Evolutionary conservation across 2,329 filamentous ascomycete species (phyloP), one percentile per base, ranked within the genome.

Genomic region (Allantophomopsis cytisporea): DNA sequence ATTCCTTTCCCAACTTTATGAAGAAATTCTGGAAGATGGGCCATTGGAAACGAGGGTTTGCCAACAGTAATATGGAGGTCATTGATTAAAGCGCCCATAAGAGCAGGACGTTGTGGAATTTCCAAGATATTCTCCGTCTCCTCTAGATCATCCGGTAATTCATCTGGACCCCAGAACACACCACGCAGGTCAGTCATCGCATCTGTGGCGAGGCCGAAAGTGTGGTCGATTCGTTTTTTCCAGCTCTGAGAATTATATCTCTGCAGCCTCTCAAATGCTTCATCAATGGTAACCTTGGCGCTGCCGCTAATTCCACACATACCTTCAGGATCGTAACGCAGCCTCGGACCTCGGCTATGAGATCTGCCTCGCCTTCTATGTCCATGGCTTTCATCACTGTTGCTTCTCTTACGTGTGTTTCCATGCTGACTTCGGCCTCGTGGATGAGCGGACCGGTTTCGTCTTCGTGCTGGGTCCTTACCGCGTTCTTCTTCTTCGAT

Each of bases 1-100:
- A 98, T 93, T 1, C 91, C 91, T 62, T 98, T 98, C n/a, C 91
- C 91, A 42, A 96, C 80, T 36, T 76, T 75, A 54, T 95, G 73
- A 18, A 98, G 65, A 55, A 94, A 98, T 13, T 82, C 73, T 0
- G 89, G 83, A 40, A 89, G 76, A 11, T 94, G 79, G 2, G 75
- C 68, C 43, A 94, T 65, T 0, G 87, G 81, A 55, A 98, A 98
- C 0, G 84, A 89, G 1, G 91, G 91, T 56, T 94, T 95, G 59
- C 96, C 91, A 43, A 98, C 69, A 23, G 77, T 67, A 40, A 98
- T 69, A 46, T 89, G 81, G 23, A 98, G 65, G 55, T 98, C 89
- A 43, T 79, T 86, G 48, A 96, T 77, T 34, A 85, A 63, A 5
- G 84, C 70, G 3, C 80, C 73, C 76, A 94, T 80, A 12, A 98